Evolutionary conservation across 2,329 filamentous ascomycete genomes (phyloP).

Genomic region (Eutypella sp.): DNA sequence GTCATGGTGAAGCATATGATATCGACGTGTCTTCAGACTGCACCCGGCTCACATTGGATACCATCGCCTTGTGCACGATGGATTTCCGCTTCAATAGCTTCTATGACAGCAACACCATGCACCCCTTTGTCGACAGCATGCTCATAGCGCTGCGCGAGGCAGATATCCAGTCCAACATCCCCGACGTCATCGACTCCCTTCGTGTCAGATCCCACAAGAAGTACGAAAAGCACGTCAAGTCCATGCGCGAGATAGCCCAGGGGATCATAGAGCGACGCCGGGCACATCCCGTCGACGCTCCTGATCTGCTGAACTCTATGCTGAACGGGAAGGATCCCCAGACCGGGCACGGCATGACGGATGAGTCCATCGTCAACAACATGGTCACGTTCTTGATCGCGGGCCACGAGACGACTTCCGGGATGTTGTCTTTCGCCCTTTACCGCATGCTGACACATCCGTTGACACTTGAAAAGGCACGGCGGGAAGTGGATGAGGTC

Average conservation of each 20-base stretch:
- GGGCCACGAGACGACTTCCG: conserved; percentile 53
- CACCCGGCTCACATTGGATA: conserved; percentile 58
- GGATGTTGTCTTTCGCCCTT: conserved; percentile 40
- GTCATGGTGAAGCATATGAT: conserved; percentile 24
- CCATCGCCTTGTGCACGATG: conserved; percentile 53
- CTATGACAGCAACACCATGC: conserved; percentile 49
- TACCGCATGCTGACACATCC: conserved; percentile 48
- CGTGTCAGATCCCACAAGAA: background rate
- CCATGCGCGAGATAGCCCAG: background rate
- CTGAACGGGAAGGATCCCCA: conserved; percentile 6
- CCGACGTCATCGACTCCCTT: background rate
- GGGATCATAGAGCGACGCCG: background rate
- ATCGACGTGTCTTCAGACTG: conserved; percentile 55
- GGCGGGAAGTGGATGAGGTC: conserved; percentile 48
- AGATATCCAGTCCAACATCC: background rate
- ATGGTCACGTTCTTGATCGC: conserved; percentile 15
- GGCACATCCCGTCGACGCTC: background rate
- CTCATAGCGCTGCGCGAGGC: background rate
- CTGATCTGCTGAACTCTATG: conserved; percentile 9
- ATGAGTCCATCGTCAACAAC: conserved; percentile 9
- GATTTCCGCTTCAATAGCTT: conserved; percentile 55
- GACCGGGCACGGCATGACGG: conserved; percentile 8
- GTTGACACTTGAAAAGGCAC: conserved; percentile 39
- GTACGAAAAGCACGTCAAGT: background rate
- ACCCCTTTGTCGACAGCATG: conserved; percentile 54